Conservation (phyloP, 768 basidiomycete species). For the Mycena rosella region DNA sequence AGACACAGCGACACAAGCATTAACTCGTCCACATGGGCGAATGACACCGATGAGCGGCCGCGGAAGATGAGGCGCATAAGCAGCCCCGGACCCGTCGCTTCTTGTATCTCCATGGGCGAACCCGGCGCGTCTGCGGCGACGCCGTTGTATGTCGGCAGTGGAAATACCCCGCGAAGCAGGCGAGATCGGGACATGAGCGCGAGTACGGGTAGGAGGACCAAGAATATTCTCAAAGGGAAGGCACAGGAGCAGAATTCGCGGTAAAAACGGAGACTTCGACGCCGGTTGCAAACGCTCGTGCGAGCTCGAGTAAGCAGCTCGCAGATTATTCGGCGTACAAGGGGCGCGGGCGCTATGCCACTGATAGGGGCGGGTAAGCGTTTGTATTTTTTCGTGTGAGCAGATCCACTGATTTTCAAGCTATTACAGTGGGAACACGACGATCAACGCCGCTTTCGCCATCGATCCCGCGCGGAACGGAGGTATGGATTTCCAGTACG, state of each 20-base stretch:
- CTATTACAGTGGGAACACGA: slow-evolving; percentile 35
- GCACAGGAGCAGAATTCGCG: slow-evolving; percentile 4
- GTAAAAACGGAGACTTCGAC: slow-evolving; percentile 17
- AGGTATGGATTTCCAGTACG: slow-evolving; percentile 64
- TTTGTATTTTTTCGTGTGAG: not conserved
- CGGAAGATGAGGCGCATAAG: slow-evolving; percentile 30
- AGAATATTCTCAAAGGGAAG: not conserved
- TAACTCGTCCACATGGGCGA: not conserved
- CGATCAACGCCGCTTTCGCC: slow-evolving; percentile 63
- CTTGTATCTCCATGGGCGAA: slow-evolving; percentile 4
- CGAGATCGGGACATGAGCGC: not conserved
- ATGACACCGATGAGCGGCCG: slow-evolving; percentile 15
- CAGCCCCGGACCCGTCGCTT: slow-evolving; percentile 24
- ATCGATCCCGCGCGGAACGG: slow-evolving; percentile 65
- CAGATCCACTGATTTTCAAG: not conserved
- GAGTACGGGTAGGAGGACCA: slow-evolving; percentile 15
- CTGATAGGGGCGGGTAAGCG: slow-evolving; percentile 28
- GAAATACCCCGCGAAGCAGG: slow-evolving; percentile 28
- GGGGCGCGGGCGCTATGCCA: slow-evolving; percentile 55
- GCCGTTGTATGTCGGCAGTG: slow-evolving; percentile 31
- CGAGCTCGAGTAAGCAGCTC: slow-evolving; percentile 33
- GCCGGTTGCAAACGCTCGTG: slow-evolving; percentile 30
- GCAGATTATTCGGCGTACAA: slow-evolving; percentile 45
- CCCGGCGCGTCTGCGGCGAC: slow-evolving; percentile 28
- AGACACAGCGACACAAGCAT: slow-evolving; percentile 11